Base-by-base conservation (phyloP, 1,284 basidiomycete species). In the Schizophyllum amplum region DNA sequence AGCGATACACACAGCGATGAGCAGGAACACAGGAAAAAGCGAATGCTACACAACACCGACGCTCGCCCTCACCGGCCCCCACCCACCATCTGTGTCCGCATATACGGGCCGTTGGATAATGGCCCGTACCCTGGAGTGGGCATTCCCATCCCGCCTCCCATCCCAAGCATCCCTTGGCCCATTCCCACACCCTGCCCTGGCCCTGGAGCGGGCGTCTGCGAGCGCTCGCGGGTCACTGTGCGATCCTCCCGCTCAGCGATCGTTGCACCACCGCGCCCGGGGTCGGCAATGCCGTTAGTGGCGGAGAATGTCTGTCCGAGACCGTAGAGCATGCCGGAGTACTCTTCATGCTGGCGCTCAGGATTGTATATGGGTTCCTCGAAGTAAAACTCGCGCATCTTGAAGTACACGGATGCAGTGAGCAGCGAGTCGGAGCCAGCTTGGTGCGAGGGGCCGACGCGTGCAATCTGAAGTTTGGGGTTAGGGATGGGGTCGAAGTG, bases 391-490 rank as follows among this genome's bases (percentile, higher is more conserved):
- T 92, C 85, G 27, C 92, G 86, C 82, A 98, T 92, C 71, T 94
- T 92, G 87, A 98, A 98, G 75, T 98, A 98, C 0, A 92, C 93
- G 5, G 86, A 85, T 1, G 94, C 87, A 13, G 95, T 98, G 55
- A 99, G 81, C 33, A 98, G 84, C 21, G 90, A 93, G 70, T 99
- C 97, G 24, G 92, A 95, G 20, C 97, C 96, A 13, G 96, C 94
- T 75, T 98, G 95, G 70, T 98, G 95, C 59, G 94, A 92, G 20
- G 87, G 84, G 3, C 94, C 95, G 69, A 97, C 92, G 56, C 95
- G 84, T 72, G 87, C 80, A 25, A 96, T 88, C 90, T 93, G 67
- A 1, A 53, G 53, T 33, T 48, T 54, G 25, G 48, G 55, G 53
- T 55, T 15, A 58, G 51, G 54, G 55, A 63, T 60, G 33, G 57